Evolutionary conservation across 108 stramenopile genomes (phyloP), one percentile per base, ranked within the genome.

Genomic region (Tribonema minus): DNA sequence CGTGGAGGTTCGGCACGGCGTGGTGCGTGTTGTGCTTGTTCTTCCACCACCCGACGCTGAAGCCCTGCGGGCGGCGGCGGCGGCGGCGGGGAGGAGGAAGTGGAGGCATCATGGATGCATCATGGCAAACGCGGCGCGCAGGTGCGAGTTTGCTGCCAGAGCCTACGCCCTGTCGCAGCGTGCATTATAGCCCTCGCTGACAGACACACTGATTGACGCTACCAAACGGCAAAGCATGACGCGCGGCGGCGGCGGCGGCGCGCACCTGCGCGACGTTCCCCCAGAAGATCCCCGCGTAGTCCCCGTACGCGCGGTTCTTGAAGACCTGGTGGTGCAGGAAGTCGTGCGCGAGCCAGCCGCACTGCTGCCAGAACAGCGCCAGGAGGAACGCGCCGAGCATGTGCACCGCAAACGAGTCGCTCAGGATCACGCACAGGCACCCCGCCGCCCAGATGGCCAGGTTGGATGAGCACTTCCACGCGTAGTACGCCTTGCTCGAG

Each of bases 281-380:
- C 89, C 94, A 92, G 84, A 93, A 91, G 36, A 95, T 76, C 20
- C 96, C 96, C 5, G 84, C 87, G 61, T 93, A 82, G 81, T 97
- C 95, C 0, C 96, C 96, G 79, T 90, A 92, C 73, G 88, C 87
- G 46, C 98, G 94, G 35, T 84, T 76, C 68, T 89, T 87, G 87
- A 96, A 99, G 37, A 96, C 95, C 61, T 76, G 27, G 82, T 99
- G 98, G 80, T 99, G 98, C 31, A 96, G 79, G 72, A 95, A 95
- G 71, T 99, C 98, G 71, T 99, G 98, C 4, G 96, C 94, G 46
- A 99, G 87, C 98, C 98, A 99, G 67, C 98, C 98, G 69, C 95
- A 96, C 86, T 99, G 98, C 85, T 99, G 98, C 90, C 94, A 96
- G 86, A 97, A 97, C 26, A 96, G 81, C 37, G 94, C 98, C 77